Evolutionary conservation across 805 yeast genomes (phyloP).

Genomic region (Maudiozyma barnettii): DNA sequence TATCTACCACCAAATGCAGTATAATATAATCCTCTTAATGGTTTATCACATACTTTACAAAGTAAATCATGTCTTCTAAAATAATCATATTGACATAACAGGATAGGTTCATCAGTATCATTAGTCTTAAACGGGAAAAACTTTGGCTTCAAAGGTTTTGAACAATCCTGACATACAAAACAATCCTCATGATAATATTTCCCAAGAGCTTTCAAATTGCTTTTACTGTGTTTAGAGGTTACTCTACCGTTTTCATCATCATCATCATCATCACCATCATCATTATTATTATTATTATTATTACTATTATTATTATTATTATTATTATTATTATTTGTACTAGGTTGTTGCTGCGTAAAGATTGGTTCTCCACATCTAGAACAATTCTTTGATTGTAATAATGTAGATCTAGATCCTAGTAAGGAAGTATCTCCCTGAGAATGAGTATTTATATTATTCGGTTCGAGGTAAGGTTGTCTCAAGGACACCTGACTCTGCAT

Average conservation of each 20-base stretch:
- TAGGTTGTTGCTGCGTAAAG: neutral
- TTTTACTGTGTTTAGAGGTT: slow-evolving; percentile 2
- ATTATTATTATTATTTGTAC: neutral
- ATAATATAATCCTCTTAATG: slow-evolving; percentile 85
- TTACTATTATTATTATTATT: neutral
- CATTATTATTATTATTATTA: too few species aligned
- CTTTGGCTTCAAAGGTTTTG: slow-evolving; percentile 68
- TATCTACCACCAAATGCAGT: slow-evolving; percentile 88
- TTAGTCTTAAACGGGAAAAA: slow-evolving; percentile 69
- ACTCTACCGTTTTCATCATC: neutral
- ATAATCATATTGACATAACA: slow-evolving; percentile 87
- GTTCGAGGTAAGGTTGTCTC: too few species aligned
- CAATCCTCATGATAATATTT: slow-evolving; percentile 78
- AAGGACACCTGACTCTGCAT: too few species aligned
- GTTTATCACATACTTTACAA: slow-evolving; percentile 78
- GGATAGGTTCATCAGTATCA: slow-evolving; percentile 34
- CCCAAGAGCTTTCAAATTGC: slow-evolving; percentile 75
- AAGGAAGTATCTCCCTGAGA: too few species aligned
- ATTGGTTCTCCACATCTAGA: neutral
- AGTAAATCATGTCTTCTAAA: slow-evolving; percentile 75
- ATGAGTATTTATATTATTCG: too few species aligned
- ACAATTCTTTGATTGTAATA: neutral
- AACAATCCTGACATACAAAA: slow-evolving; percentile 80
- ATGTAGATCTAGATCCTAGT: neutral
- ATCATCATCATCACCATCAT: too few species aligned